phyloP scores from a whole-genome alignment of 2,329 filamentous ascomycete species.

The Alternaria arbusti region DNA sequence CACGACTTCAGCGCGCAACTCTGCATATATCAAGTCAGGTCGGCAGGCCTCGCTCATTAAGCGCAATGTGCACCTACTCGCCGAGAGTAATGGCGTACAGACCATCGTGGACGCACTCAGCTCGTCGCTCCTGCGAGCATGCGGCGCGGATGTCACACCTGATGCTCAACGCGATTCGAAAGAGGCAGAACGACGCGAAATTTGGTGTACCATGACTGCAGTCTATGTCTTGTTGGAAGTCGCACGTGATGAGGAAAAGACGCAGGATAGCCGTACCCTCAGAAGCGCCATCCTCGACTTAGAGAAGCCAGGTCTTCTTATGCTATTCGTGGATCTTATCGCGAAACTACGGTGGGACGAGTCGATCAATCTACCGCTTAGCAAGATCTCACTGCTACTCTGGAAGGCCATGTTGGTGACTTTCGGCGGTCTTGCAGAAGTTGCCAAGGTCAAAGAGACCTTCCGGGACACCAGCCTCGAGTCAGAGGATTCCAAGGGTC shows the following conservation, averaged over 20 bases:
- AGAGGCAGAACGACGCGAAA: slow-evolving; percentile 51
- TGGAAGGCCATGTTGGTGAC: slow-evolving; percentile 91
- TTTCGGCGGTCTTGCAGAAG: slow-evolving; percentile 79
- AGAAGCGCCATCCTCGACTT: slow-evolving; percentile 41
- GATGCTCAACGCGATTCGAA: slow-evolving; percentile 40
- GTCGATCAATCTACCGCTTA: slow-evolving; percentile 63
- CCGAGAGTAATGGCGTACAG: slow-evolving; percentile 50
- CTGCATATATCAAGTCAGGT: slow-evolving; percentile 41
- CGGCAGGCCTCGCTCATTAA: slow-evolving; percentile 55
- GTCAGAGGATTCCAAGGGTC: slow-evolving; percentile 65
- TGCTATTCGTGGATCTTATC: slow-evolving; percentile 71
- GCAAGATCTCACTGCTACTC: slow-evolving; percentile 73
- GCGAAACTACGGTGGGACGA: slow-evolving; percentile 63
- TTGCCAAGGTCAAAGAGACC: slow-evolving; percentile 75
- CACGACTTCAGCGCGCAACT: slow-evolving; percentile 9
- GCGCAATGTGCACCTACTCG: slow-evolving; percentile 51
- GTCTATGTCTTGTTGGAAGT: slow-evolving; percentile 59
- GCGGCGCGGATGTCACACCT: slow-evolving; percentile 32
- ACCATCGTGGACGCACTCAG: slow-evolving; percentile 50
- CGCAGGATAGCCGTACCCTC: slow-evolving; percentile 60
- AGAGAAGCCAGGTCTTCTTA: slow-evolving; percentile 67
- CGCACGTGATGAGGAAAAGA: slow-evolving; percentile 45
- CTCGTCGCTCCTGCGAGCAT: slow-evolving; percentile 39
- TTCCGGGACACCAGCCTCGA: slow-evolving; percentile 65
- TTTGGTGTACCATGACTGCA: slow-evolving; percentile 58